These are phyloP conservation scores for Zygotorulaspora sp. DNA, from an alignment of 805 yeast species.

Conservation along the genomic window DNA sequence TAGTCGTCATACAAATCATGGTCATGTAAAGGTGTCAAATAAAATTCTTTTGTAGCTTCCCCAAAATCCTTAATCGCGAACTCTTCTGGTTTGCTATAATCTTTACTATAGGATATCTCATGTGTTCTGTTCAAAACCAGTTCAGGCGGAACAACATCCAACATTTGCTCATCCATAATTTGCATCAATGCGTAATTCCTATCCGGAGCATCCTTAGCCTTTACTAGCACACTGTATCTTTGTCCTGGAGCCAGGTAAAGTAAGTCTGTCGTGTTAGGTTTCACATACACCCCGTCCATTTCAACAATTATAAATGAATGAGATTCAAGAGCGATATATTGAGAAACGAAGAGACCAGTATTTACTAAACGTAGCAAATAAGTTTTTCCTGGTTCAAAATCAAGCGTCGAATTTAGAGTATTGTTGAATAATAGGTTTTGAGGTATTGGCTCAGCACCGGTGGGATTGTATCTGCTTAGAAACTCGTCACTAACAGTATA, in stretches of 20 bases:
- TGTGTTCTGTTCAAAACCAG: conserved; percentile 52
- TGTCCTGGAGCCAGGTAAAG: conserved; percentile 76
- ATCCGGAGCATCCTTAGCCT: conserved; percentile 43
- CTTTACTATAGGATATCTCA: conserved; percentile 47
- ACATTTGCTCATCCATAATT: conserved; percentile 58
- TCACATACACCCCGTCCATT: conserved; percentile 66
- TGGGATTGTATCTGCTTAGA: conserved; percentile 65
- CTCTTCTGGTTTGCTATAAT: conserved; percentile 29
- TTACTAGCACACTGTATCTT: conserved; percentile 65
- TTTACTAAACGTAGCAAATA: conserved; percentile 62
- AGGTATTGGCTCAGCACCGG: conserved; percentile 83
- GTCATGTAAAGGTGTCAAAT: conserved; percentile 41
- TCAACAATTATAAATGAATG: conserved; percentile 70
- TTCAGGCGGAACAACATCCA: conserved; percentile 61
- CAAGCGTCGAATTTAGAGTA: conserved; percentile 50
- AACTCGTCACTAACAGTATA: conserved; percentile 45
- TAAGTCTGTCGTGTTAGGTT: conserved; percentile 52
- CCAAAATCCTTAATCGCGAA: conserved; percentile 24
- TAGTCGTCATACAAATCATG: conserved; percentile 50
- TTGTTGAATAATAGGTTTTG: conserved; percentile 63
- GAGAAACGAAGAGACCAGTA: conserved; percentile 70
- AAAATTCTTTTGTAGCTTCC: conserved; percentile 34
- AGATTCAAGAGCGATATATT: conserved; percentile 61
- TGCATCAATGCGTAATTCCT: conserved; percentile 60
- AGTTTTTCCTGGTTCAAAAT: conserved; percentile 55